Conservation (phyloP, 305 asterid genomes). For the Fraxinus sp. region DNA sequence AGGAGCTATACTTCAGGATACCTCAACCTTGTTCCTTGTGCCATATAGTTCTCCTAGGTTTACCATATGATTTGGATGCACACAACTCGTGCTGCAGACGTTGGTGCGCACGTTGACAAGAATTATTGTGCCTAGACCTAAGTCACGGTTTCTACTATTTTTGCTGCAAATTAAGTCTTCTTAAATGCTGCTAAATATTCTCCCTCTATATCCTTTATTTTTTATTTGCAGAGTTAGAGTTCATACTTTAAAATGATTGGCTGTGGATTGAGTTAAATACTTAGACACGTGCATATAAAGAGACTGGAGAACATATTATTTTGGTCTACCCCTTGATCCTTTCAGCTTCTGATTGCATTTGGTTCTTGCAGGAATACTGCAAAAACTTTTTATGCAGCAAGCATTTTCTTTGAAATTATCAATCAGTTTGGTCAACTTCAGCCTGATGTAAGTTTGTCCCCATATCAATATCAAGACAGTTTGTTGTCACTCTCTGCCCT, state of each 20-base stretch:
- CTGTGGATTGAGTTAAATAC: background rate
- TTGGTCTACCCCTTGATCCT: background rate
- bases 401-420: conserved; percentile 86
- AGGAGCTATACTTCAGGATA: background rate
- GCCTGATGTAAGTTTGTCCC: conserved; percentile 69
- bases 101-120: background rate
- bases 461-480: conserved; percentile 1
- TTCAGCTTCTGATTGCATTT: conserved; percentile 9
- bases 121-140: background rate
- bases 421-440: conserved; percentile 81
- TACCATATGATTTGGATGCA: background rate
- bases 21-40: background rate
- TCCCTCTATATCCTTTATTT: background rate
- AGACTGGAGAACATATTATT: conserved; percentile 7
- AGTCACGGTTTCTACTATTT: background rate
- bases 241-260: background rate
- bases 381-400: conserved; percentile 95
- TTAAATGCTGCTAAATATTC: background rate
- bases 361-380: conserved; percentile 77
- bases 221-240: background rate
- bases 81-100: background rate
- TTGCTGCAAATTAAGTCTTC: conserved; percentile 9
- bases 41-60: background rate
- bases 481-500: background rate
- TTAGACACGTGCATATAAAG: conserved; percentile 1